Percentiles rank a stretch among this genome's conserved stretches.
phyloP scores from a whole-genome alignment of 2,329 filamentous ascomycete genomes.

The Dissoconium aciculare region DNA sequence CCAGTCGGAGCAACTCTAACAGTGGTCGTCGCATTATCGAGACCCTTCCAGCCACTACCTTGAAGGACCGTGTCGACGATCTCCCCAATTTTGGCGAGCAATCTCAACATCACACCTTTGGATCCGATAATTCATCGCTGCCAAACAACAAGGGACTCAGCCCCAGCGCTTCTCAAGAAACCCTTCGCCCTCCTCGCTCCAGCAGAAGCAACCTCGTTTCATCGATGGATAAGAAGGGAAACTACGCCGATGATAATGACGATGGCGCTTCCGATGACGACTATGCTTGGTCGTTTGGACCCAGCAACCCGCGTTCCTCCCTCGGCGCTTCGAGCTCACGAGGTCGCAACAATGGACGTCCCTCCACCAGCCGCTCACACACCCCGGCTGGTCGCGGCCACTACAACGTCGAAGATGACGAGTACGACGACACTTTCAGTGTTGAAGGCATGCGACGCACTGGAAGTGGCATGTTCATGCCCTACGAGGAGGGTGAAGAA shows the following conservation, averaged over 20 bases:
- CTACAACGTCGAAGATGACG: slow-evolving; percentile 20
- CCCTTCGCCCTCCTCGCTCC: slow-evolving; percentile 54
- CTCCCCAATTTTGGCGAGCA: slow-evolving; percentile 39
- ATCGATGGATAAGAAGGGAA: slow-evolving; percentile 9
- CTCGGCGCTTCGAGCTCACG: slow-evolving; percentile 13
- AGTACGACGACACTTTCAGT: slow-evolving; percentile 27
- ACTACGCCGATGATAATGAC: slow-evolving; percentile 11
- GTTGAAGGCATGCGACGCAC: slow-evolving; percentile 59
- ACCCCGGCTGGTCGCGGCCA: slow-evolving; percentile 33
- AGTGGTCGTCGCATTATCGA: slow-evolving; percentile 64
- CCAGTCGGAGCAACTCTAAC: slow-evolving; percentile 40
- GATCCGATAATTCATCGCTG: slow-evolving; percentile 23
- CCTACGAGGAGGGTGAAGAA: slow-evolving; percentile 43
- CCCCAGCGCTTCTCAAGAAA: slow-evolving; percentile 70
- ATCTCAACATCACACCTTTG: slow-evolving; percentile 28
- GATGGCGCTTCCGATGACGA: slow-evolving; percentile 10
- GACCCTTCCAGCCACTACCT: slow-evolving; percentile 70
- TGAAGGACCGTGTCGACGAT: slow-evolving; percentile 70
- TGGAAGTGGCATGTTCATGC: slow-evolving; percentile 82
- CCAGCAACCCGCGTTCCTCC: slow-evolving; percentile 21
- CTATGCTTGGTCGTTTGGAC: slow-evolving; percentile 22
- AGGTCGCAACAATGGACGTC: too few species aligned
- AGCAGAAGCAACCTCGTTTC: slow-evolving; percentile 45
- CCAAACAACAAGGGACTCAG: slow-evolving; percentile 33
- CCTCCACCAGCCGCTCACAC: too few species aligned